Percentiles rank a stretch among this genome's conserved stretches.
These are phyloP conservation scores for Thalia dealbata DNA, from an alignment of 176 grass and related monocot genomes.

Conservation along the genomic window DNA sequence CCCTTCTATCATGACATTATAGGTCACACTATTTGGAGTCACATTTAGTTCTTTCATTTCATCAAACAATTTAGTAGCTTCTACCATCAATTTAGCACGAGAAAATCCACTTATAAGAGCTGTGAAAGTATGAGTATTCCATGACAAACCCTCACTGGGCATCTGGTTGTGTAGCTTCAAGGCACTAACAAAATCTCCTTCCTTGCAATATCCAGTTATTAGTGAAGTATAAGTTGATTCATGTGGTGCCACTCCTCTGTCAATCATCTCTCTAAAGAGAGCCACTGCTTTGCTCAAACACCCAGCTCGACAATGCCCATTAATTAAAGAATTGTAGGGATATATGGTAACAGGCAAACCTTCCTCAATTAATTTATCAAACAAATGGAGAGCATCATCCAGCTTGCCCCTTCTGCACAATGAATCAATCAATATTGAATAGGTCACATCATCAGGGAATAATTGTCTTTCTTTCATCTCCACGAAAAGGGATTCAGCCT, in stretches of 20 bases:
- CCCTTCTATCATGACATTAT: conserved; percentile 83
- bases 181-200: conserved; percentile 37
- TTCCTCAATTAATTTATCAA: conserved; percentile 50
- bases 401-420: conserved; percentile 65
- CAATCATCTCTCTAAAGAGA: conserved; percentile 38
- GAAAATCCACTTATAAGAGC: conserved; percentile 56
- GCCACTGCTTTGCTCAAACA: conserved; percentile 32
- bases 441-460: conserved; percentile 67
- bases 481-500: conserved; percentile 63
- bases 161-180: conserved; percentile 51
- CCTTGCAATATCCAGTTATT: conserved; percentile 46
- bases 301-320: conserved; percentile 44
- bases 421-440: conserved; percentile 71
- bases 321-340: conserved; percentile 89
- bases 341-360: conserved; percentile 39
- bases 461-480: conserved; percentile 39
- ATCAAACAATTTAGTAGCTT: conserved; percentile 48
- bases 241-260: conserved; percentile 41
- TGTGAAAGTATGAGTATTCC: conserved; percentile 59
- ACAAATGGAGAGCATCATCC: conserved; percentile 38
- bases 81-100: conserved; percentile 48
- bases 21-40: conserved; percentile 55
- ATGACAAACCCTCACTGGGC: conserved; percentile 25
- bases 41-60: conserved; percentile 42
- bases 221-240: conserved; percentile 45